Base-by-base conservation (phyloP, 2,329 filamentous ascomycete species). In the Hysterium pulicare region DNA sequence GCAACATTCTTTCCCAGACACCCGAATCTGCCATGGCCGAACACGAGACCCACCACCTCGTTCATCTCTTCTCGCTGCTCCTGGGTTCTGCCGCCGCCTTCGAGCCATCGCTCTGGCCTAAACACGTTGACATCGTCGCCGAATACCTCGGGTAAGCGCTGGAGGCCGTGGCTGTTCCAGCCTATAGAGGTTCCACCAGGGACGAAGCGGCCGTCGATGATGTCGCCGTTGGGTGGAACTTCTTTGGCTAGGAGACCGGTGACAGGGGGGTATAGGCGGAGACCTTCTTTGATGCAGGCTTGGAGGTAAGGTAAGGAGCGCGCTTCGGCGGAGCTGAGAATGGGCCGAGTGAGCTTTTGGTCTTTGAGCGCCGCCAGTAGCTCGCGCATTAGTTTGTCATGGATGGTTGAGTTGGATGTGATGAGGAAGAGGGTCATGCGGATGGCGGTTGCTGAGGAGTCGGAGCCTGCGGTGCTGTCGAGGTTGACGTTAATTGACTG, bases 361-460 rank as follows among this genome's bases (percentile, higher is more conserved):
- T 57, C 46, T 5, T 53, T 51, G 42, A 70, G 50, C 1, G 64
- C 70, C 3, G 44, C 41, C 46, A 60, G 55, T 2, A 72, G 66
- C 45, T 79, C 72, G 0, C 34, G 58, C 1, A 68, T 63, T 1
- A 80, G 59, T 1, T 49, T 68, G 4, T 48, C 34, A 34, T 71
- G 64, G 2, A 74, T 66, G 1, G 54, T 59, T 0, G 73, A 70
- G 10, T 65, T 71, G 6, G 71, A 73, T 9, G 71, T 66, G 39
- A 80, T 58, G 49, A 74, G 65, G 22, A 78, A 66, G 34, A 78
- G 48, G 0, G 68, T 74, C 23, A 71, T 64, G 4, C 76, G 72
- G 8, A 80, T 67, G 1, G 68, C 69, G 1, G 74, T 76, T 1
- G 76, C 75, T 0, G 74, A 74, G 1, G 74, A 77, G 45, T 79